Percentiles rank a stretch among this genome's conserved stretches.
Conservation (phyloP, 169 alveolate genomes). For the Cryptosporidium canis region DNA sequence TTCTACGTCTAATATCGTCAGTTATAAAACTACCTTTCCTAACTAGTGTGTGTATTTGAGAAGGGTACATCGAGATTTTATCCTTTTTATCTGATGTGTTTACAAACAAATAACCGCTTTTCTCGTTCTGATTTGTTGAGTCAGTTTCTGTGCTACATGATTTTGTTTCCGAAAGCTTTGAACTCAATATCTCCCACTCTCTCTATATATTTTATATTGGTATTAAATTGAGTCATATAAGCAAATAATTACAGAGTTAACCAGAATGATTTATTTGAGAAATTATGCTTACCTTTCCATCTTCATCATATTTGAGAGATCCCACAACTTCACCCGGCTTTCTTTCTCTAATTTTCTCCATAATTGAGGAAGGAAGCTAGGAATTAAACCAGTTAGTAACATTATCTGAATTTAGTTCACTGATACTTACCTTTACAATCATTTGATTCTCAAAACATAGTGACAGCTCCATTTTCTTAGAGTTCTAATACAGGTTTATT, state of each 20-base stretch:
- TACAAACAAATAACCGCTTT: slow-evolving; percentile 50
- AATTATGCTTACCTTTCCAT: slow-evolving; percentile 48
- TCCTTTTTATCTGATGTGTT: background rate
- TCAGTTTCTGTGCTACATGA: background rate
- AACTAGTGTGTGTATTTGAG: slow-evolving; percentile 22
- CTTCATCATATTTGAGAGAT: slow-evolving; percentile 10
- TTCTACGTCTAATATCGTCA: slow-evolving; percentile 44
- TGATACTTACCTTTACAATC: slow-evolving; percentile 39
- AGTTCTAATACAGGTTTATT: background rate
- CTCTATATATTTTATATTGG: background rate
- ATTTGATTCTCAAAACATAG: slow-evolving; percentile 42
- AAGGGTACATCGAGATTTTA: slow-evolving; percentile 64
- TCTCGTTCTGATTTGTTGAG: background rate
- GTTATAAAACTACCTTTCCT: slow-evolving; percentile 22
- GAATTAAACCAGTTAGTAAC: background rate
- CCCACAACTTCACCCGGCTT: slow-evolving; percentile 44
- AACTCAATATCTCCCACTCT: slow-evolving; percentile 39
- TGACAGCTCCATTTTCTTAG: slow-evolving; percentile 24
- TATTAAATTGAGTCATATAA: background rate
- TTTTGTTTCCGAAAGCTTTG: slow-evolving; percentile 39
- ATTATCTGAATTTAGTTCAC: background rate
- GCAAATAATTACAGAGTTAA: background rate
- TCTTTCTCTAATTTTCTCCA: slow-evolving; percentile 29
- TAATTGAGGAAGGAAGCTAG: slow-evolving; percentile 55
- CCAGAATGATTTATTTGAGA: background rate